phyloP scores from a whole-genome alignment of 2,329 filamentous ascomycete genomes.

The Seiridium unicorne region DNA sequence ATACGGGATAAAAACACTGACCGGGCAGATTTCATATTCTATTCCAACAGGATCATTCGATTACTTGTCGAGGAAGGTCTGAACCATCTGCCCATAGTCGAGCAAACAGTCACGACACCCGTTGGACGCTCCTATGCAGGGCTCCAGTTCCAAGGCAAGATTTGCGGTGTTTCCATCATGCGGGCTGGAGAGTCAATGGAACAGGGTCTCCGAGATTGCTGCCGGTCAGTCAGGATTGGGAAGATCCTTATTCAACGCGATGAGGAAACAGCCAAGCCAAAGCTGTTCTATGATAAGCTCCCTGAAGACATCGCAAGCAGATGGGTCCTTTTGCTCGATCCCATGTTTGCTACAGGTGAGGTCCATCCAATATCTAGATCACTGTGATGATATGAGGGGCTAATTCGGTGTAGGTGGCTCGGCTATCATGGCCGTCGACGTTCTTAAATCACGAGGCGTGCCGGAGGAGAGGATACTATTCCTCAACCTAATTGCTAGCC shows the following conservation, averaged over 20 bases:
- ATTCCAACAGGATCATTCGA: slow-evolving; percentile 96
- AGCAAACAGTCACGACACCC: slow-evolving; percentile 86
- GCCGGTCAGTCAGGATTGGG: slow-evolving; percentile 93
- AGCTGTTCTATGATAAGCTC: slow-evolving; percentile 96
- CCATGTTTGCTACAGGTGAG: slow-evolving; percentile 96
- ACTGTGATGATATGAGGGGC: neutral
- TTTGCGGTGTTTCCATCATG: slow-evolving; percentile 98
- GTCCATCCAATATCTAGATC: no score
- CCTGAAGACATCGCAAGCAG: slow-evolving; percentile 88
- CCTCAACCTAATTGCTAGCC: slow-evolving; percentile 95
- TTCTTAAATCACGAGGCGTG: slow-evolving; percentile 84
- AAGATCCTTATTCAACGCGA: slow-evolving; percentile 98
- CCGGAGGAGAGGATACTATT: slow-evolving; percentile 95
- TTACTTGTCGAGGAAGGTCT: slow-evolving; percentile 94
- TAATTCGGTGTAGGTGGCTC: slow-evolving; percentile 67
- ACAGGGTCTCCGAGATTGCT: slow-evolving; percentile 93
- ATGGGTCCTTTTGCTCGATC: slow-evolving; percentile 92
- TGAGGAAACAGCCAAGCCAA: slow-evolving; percentile 88
- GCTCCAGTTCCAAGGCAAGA: slow-evolving; percentile 95
- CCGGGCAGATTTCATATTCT: slow-evolving; percentile 97
- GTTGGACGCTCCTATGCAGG: slow-evolving; percentile 86
- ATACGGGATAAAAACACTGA: slow-evolving; percentile 89
- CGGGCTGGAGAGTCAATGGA: slow-evolving; percentile 98
- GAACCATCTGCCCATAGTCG: slow-evolving; percentile 90
- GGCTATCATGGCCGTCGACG: slow-evolving; percentile 94